Conservation (phyloP, 345 rosid species). For the Linum lewisii region DNA sequence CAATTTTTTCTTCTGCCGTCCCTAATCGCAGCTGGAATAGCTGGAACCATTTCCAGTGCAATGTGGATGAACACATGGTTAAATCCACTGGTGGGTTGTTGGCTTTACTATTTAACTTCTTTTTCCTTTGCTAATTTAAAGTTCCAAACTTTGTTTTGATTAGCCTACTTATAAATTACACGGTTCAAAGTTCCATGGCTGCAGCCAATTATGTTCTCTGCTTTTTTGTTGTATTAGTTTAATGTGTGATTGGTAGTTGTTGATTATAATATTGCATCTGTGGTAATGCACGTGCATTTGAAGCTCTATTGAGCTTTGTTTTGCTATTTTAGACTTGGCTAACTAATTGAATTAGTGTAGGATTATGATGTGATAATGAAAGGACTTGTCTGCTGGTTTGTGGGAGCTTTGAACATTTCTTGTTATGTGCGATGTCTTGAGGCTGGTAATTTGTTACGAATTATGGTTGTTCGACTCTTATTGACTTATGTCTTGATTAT, state of each 20-base stretch:
- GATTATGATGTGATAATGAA: background rate
- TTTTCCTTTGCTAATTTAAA: background rate
- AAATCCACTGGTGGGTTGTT: constrained; percentile 13
- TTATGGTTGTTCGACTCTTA: background rate
- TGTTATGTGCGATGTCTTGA: background rate
- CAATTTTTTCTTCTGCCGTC: background rate
- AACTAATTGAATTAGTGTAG: background rate
- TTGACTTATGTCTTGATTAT: background rate
- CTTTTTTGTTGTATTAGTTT: too few species aligned
- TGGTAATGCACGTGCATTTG: background rate
- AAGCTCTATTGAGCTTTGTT: background rate
- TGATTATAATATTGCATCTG: background rate
- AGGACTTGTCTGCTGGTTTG: background rate
- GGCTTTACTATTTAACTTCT: background rate
- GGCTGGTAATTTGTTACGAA: background rate
- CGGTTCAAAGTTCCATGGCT: background rate
- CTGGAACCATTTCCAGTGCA: constrained; percentile 23
- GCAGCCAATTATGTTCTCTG: too few species aligned
- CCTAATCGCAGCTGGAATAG: constrained; percentile 17
- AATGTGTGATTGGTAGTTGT: background rate
- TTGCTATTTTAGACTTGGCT: background rate
- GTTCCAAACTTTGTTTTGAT: background rate
- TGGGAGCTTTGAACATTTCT: too few species aligned
- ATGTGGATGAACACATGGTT: constrained; percentile 16
- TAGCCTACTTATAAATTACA: background rate